Percentiles rank a stretch among this genome's conserved stretches.
Conservation (phyloP, 176 grass and related monocot genomes). For the Rhynchospora breviuscula region DNA sequence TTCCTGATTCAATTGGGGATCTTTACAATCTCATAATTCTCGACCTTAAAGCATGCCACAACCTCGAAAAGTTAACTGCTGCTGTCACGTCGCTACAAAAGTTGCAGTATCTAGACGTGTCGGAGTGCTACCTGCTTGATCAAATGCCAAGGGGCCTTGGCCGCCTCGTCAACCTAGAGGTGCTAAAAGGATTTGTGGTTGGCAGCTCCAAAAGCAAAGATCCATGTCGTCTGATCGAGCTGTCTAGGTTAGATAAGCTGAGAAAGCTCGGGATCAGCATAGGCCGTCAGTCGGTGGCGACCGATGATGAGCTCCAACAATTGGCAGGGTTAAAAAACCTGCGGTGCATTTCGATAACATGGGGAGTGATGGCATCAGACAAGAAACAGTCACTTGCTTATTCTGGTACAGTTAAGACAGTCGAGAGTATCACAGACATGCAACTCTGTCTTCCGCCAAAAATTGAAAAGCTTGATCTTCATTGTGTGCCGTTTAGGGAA, state of each 20-base stretch:
- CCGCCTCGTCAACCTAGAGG: constrained; percentile 48
- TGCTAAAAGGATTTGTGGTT: constrained; percentile 68
- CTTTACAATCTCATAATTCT: constrained; percentile 48
- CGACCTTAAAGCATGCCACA: constrained; percentile 79
- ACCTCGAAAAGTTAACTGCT: constrained; percentile 48
- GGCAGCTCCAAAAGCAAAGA: constrained; percentile 36
- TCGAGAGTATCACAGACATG: neutral
- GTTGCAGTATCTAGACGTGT: constrained; percentile 62
- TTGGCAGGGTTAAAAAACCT: constrained; percentile 35
- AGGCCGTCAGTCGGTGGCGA: constrained; percentile 38
- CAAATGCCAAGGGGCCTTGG: constrained; percentile 45
- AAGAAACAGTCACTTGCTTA: neutral
- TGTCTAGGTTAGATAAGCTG: constrained; percentile 38
- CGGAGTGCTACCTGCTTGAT: constrained; percentile 67
- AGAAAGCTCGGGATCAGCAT: constrained; percentile 67
- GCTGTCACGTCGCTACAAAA: constrained; percentile 33
- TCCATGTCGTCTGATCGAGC: constrained; percentile 34
- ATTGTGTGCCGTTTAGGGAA: constrained; percentile 37
- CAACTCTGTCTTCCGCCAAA: constrained; percentile 13
- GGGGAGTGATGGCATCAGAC: constrained; percentile 35
- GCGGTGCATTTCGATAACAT: constrained; percentile 43
- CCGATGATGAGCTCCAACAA: constrained; percentile 25
- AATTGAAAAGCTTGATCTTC: constrained; percentile 51
- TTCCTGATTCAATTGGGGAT: constrained; percentile 46
- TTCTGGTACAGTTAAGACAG: constrained; percentile 5